Base-by-base conservation (phyloP, 2,329 filamentous ascomycete genomes). In the Fusarium foetens region DNA sequence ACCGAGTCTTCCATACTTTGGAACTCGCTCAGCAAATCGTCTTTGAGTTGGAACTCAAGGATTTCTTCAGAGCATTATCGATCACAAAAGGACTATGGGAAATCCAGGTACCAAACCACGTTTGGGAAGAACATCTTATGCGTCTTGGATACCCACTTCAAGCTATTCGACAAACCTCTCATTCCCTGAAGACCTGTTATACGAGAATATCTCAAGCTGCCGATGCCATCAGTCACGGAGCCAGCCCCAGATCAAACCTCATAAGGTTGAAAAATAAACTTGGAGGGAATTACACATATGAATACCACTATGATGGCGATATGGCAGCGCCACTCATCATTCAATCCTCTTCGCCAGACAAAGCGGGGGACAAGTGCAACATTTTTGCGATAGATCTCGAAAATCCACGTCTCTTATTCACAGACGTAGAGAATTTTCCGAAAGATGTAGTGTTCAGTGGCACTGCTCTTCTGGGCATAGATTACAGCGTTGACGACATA, bases 21-120 rank as follows among this genome's bases (percentile, higher is more conserved):
- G 68, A 68, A 23, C 48, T 71, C 12, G 68, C 68, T 38, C 58
- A 71, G 23, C 35, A 55, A 25, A 71, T 71, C 17, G 49, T 71
- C 13, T 58, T 71, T 35, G 27, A 58, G 17, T 12, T 71, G 39
- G 43, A 70, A 43, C 35, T 29, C 45, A 54, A 52, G 5, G 21
- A 68, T 21, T 53, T 68, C 16, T 68, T 57, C 17, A 31, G 27
- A 58, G 51, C 58, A 31, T 46, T 61, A 19, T 12, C 31, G 3
- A 45, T 70, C 19, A 70, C 69, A 3, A 72, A 33, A 16, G 25
- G 5, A 4, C 31, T 70, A 25, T 58, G 69, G 64, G 29, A 58
- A 25, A 70, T 60, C 29, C 51, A 31, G 10, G 29, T 61, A 25
- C 51, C 69, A 19, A 39, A 39, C 11, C 19, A 11, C 14, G 21